Base-by-base conservation (phyloP, 108 stramenopile genomes). In the Epithemia pelagica region DNA sequence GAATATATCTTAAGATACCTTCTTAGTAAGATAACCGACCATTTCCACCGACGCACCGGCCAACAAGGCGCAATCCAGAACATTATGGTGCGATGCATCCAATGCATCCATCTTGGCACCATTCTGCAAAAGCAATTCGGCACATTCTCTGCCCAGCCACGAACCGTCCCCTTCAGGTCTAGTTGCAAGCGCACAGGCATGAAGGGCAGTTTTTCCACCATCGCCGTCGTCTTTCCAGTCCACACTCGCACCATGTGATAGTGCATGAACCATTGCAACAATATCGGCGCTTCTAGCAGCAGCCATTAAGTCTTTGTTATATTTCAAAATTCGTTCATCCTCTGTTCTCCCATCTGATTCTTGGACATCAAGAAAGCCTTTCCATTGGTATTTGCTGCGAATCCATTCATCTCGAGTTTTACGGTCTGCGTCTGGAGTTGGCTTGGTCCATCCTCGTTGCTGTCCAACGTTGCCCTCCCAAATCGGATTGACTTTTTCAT, bases 351-450 rank as follows among this genome's bases (percentile, higher is more conserved):
- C 88, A 64, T 88, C 85, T 28, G 78, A 64, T 20, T 77, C 71
- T 10, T 64, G 51, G 62, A 75, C 81, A 19, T 86, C 77, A 8
- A 92, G 55, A 66, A 92, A 92, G n/a, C 91, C 91, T 73, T 85
- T 87, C 91, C 91, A 92, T 18, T 82, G 56, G 56, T 90, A 92
- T 60, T 92, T 92, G 78, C 85, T 87, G 62, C 88, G 89, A 65
- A 92, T 92, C 88, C 88, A 92, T 60, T 87, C 87, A 71, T 92
- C 91, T 62, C 82, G 85, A 22, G 74, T 32, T 54, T 92, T 88
- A 28, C 91, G 70, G 24, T 71, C 62, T 2, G 80, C 83, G 26
- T 64, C 61, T 8, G 58, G 65, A 1, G 59, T 69, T 21, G 91
- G 91, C 62, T 89, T 89, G 1, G 74, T 82, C 91, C 91, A 92